Evolutionary conservation across 2,329 filamentous ascomycete genomes (phyloP), one percentile per base, ranked within the genome.

Genomic region (Lachnellula arida): DNA sequence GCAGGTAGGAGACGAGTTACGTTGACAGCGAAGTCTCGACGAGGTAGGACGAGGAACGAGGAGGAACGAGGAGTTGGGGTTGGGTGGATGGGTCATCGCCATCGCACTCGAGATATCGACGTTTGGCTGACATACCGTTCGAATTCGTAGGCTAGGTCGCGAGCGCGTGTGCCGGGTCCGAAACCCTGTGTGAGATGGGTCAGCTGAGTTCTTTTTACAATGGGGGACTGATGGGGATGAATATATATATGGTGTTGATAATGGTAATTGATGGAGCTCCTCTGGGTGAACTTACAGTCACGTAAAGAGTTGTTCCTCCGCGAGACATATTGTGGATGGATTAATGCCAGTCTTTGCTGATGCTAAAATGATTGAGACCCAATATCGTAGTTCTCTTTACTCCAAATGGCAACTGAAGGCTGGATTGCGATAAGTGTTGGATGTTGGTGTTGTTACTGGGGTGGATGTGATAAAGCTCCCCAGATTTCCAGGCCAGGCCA

Each of bases 101-200:
- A 67, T 68, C 63, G 69, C 70, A 70, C 63, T 69, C 65, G 67
- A 75, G 71, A 73, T 71, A 76, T 76, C 75, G 77, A 75, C 71
- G 73, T 73, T 61, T 73, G 75, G 73, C 71, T 81, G 82, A 96
- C 92, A 85, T 96, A 97, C 91, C 93, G 91, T 92, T 97, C 93
- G 89, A 97, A 97, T 83, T 97, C 93, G 89, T 96, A 97, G 81
- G 93, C 91, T 75, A 97, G 89, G 82, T 99, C 92, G 85, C 94
- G 91, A 75, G 94, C 91, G 81, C 94, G 91, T 75, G 93, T 97
- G 76, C 93, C 91, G 78, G 96, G 91, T 84, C 93, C 95, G 77
- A 99, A 99, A 83, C 94, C 94, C 67, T 69, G 44, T 49, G 3
- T 11, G 44, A 43, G 32, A 46, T 8, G 23, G 25, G 49, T 63